Conservation (phyloP, 1,284 basidiomycete species). For the Cutaneotrichosporon daszewskae region DNA sequence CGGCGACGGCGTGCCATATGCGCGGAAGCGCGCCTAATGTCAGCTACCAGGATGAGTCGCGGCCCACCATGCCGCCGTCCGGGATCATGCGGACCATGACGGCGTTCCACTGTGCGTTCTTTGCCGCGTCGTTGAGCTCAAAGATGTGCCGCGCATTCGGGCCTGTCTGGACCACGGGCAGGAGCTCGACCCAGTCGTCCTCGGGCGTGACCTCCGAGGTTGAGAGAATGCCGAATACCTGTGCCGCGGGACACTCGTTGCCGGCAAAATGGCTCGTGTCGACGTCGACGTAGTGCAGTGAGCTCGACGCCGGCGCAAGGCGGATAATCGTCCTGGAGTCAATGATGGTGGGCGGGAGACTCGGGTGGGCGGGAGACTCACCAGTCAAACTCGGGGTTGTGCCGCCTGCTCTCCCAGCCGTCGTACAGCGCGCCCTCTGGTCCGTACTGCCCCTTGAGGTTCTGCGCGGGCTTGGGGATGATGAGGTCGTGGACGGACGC, state of each 20-base stretch:
- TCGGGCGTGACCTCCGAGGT: slow-evolving; percentile 24
- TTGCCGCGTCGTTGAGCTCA: slow-evolving; percentile 49
- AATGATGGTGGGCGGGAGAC: not conserved
- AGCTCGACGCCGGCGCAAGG: slow-evolving; percentile 68
- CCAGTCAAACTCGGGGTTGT: slow-evolving; percentile 84
- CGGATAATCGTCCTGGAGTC: slow-evolving; percentile 76
- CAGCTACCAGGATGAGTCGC: slow-evolving; percentile 61
- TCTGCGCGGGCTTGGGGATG: slow-evolving; percentile 60
- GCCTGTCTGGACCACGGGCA: slow-evolving; percentile 68
- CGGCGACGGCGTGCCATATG: slow-evolving; percentile 69
- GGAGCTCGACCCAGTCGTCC: slow-evolving; percentile 66
- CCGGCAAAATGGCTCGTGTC: slow-evolving; percentile 96
- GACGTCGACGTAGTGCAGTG: slow-evolving; percentile 80
- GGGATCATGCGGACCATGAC: slow-evolving; percentile 94
- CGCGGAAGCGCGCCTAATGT: slow-evolving; percentile 81
- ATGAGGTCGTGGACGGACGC: slow-evolving; percentile 79
- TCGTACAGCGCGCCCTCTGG: slow-evolving; percentile 91
- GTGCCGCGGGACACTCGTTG: slow-evolving; percentile 82
- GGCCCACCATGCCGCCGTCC: slow-evolving; percentile 91
- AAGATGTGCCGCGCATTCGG: slow-evolving; percentile 84
- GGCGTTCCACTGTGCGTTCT: slow-evolving; percentile 60
- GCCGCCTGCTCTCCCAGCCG: slow-evolving; percentile 89
- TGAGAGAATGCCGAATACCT: slow-evolving; percentile 58
- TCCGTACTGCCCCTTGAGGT: slow-evolving; percentile 88
- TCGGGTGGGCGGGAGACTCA: slow-evolving; percentile 42